Conservation (phyloP, 345 rosid genomes). For the Eucalyptus marginata region DNA sequence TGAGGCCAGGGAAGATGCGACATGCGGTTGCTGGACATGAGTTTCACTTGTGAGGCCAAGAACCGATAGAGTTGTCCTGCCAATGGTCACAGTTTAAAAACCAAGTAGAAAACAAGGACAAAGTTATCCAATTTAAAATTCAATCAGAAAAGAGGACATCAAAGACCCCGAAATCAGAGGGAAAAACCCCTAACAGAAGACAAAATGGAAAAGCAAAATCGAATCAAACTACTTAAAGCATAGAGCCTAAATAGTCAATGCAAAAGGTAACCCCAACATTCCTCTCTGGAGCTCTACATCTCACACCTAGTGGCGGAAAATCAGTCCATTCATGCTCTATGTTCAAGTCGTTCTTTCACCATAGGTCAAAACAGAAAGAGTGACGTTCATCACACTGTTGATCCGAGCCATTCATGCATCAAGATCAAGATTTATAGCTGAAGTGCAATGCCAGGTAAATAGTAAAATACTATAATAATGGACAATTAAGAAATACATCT, state of each 20-base stretch:
- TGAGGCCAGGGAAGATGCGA: slow-evolving; percentile 38
- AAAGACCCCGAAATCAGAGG: background rate
- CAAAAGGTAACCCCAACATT: background rate
- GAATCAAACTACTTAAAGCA: background rate
- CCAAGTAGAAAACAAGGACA: background rate
- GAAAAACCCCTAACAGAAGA: background rate
- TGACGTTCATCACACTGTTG: background rate
- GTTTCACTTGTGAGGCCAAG: slow-evolving; percentile 60
- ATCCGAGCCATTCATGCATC: background rate
- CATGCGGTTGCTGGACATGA: slow-evolving; percentile 22
- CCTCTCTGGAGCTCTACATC: background rate
- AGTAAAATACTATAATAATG: background rate
- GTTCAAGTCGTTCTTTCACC: background rate
- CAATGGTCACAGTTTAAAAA: background rate
- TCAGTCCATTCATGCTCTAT: background rate
- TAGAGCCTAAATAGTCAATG: background rate
- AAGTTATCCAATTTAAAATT: background rate
- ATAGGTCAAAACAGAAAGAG: background rate
- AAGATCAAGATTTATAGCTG: background rate
- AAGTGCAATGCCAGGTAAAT: background rate
- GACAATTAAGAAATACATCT: background rate
- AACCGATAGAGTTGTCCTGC: slow-evolving; percentile 61
- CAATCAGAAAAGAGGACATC: background rate
- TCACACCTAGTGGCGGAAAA: background rate
- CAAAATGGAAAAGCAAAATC: background rate